Base-by-base conservation (phyloP, 2,329 filamentous ascomycete species). In the Alternaria brassicae region DNA sequence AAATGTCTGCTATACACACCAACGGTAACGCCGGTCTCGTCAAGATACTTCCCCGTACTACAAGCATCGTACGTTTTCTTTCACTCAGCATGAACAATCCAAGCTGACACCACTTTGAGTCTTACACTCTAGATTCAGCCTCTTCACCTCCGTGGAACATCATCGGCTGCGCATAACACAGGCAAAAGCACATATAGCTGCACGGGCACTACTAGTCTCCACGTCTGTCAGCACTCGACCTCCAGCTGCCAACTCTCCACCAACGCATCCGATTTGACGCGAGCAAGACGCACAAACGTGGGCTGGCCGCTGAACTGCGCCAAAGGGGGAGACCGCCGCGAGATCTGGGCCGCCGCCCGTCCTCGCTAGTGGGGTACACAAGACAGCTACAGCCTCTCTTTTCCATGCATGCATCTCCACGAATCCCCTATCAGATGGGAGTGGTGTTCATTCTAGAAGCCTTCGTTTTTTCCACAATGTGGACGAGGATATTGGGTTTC, bases 91-190 rank as follows among this genome's bases (percentile, higher is more conserved):
- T n/a, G 19, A 9, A 53, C 39, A 21, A 53, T 21, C 12, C 39
- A 44, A 53, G 39, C 50, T 53, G 39, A 53, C 28, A 48, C 30
- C 19, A 48, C 44, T 23, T n/a, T 30, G 36, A 34, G 30, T 48
- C 44, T 48, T 10, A 36, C 30, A 36, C 44, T 25, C 44, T 34
- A 47, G 44, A 42, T 32, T 53, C 50, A 53, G 50, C 50, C 50
- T 53, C 37, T 32, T 41, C 3, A 19, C 25, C 50, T 10, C 27
- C 17, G 27, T 23, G 50, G n/a, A 32, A 53, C 50, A 13, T 44
- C 39, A 19, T 48, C 44, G 44, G 44, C 44, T 48, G 15, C n/a
- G 44, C 28, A 36, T 48, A 36, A 28, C 6, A 25, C 15, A 48
- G 25, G 32, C 19, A 48, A 48, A 48, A 48, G 44, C 19, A 48